Base-by-base conservation (phyloP, 2,329 filamentous ascomycete genomes). In the Pseudocercospora fijiensis region DNA sequence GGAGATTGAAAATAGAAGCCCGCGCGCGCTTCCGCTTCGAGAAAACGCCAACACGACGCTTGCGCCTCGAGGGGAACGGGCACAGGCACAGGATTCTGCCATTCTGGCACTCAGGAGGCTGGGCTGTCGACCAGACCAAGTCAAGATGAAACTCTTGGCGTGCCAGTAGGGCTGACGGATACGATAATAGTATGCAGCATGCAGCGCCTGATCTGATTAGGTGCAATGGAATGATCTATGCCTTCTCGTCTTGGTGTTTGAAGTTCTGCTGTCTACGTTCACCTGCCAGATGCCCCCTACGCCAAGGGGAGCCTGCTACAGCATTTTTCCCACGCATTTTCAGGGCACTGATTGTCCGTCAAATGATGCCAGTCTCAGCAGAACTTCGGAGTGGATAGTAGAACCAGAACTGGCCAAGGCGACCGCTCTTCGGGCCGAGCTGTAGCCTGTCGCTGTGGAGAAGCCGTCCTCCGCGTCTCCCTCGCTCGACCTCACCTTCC, bases 141-240 rank as follows among this genome's bases (percentile, higher is more conserved):
- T 53, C 49, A 53, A 26, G 22, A 26, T 53, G 49, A 53, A 53
- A 53, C 49, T 41, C 49, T 53, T 53, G 49, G 49, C 49, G 11
- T 26, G 49, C 49, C 22, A 30, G 24, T 53, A 53, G 49, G 49
- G 49, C 49, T 53, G 49, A 53, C 22, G 26, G 26, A n/a, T 53
- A 24, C 49, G 37, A 41, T 16, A 5, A 37, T 16, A 11, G 33
- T 37, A 2, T 5, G 33, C n/a, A 37, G 33, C 13, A 37, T 37
- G 33, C 33, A 37, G 11, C n/a, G 33, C 1, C 13, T 6, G 33
- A 4, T 4, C 27, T 4, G 4, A 28, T 2, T n/a, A 11, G 4
- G 5, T 16, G 5, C 2, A 37, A 37, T 37, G 33, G n/a, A 37
- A 37, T 37, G 33, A 4, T 16, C 13, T n/a, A 37, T 16, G 33